Conservation (phyloP, 2,329 filamentous ascomycete species). For the Fusarium globosum region DNA sequence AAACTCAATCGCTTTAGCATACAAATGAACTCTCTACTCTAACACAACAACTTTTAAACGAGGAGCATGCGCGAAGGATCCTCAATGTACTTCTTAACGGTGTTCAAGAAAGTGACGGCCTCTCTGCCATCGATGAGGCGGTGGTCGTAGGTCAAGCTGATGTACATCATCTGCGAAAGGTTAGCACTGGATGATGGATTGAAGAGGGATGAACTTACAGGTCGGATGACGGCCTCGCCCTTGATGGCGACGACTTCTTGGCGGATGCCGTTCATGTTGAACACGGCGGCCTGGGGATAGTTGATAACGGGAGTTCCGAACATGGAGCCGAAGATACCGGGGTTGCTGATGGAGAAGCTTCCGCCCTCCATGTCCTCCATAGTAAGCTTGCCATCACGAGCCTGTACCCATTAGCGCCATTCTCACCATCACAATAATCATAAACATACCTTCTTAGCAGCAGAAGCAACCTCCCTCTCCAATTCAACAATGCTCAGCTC, state of each 20-base stretch:
- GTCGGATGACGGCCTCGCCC: constrained; percentile 59
- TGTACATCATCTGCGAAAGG: constrained; percentile 56
- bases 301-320: constrained; percentile 77
- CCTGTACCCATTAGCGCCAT: constrained; percentile 50
- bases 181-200: background rate
- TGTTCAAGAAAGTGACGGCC: constrained; percentile 67
- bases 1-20: constrained; percentile 29
- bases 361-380: constrained; percentile 81
- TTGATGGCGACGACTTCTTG: constrained; percentile 66
- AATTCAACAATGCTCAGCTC: constrained; percentile 51
- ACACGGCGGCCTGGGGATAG: constrained; percentile 74
- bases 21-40: constrained; percentile 10
- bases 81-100: constrained; percentile 48
- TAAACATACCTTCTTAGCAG: constrained; percentile 62
- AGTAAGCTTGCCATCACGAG: constrained; percentile 79
- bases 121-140: constrained; percentile 67
- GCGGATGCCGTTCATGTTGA: constrained; percentile 70
- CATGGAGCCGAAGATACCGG: constrained; percentile 73
- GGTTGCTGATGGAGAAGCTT: constrained; percentile 83
- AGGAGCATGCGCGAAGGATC: constrained; percentile 60
- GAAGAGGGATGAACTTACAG: constrained; percentile 38
- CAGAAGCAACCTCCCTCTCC: constrained; percentile 68
- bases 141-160: constrained; percentile 64
- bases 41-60: constrained; percentile 51
- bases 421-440: rapidly evolving